Evolutionary conservation across 1,284 basidiomycete genomes (phyloP).

Genomic region (Entoloma clypeatum): DNA sequence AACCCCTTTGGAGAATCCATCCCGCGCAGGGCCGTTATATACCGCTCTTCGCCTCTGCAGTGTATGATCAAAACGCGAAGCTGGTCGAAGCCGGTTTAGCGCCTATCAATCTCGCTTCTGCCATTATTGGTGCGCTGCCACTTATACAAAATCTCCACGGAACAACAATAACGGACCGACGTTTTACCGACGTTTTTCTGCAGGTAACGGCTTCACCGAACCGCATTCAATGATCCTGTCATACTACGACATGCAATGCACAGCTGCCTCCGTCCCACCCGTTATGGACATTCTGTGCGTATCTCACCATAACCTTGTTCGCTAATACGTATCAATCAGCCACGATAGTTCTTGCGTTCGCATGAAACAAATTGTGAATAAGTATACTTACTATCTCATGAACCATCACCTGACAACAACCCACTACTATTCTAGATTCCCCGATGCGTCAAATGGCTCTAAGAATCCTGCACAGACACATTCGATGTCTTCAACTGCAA

Average conservation of each 20-base stretch:
- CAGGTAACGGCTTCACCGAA: constrained; percentile 59
- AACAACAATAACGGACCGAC: not conserved
- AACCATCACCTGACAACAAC: not conserved
- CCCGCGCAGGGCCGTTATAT: constrained; percentile 71
- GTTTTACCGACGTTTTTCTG: not conserved
- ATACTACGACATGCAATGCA: constrained; percentile 50
- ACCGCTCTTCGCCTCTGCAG: constrained; percentile 76
- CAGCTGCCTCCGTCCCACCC: constrained; percentile 43
- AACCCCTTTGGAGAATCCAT: not conserved
- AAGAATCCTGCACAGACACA: constrained; percentile 41
- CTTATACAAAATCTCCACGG: not conserved
- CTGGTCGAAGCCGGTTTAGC: constrained; percentile 57
- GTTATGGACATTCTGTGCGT: constrained; percentile 32
- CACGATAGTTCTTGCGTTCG: constrained; percentile 39
- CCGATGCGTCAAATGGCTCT: constrained; percentile 47
- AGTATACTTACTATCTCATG: not conserved
- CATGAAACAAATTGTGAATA: constrained; percentile 46
- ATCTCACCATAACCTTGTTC: not conserved
- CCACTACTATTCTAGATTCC: constrained; percentile 31
- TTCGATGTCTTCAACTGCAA: constrained; percentile 52
- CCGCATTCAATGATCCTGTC: constrained; percentile 37
- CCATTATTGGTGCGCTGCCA: constrained; percentile 67
- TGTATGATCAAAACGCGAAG: constrained; percentile 74
- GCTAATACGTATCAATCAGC: constrained; percentile 3
- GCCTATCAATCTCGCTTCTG: constrained; percentile 75